Base-by-base conservation (phyloP, 2,329 filamentous ascomycete species). In the Alternaria longipes region DNA sequence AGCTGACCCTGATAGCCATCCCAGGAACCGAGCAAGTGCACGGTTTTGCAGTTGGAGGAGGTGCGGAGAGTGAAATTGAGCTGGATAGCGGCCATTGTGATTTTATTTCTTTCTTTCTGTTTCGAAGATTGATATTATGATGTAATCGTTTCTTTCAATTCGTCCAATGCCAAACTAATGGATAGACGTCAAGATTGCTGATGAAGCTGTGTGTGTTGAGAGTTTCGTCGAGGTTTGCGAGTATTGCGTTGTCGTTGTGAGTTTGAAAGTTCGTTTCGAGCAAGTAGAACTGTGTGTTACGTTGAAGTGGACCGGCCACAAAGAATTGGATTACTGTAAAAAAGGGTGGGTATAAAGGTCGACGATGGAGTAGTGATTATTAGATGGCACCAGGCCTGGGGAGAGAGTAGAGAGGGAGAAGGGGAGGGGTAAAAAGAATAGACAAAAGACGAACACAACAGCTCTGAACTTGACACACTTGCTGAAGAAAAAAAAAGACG, bases 11-110 rank as follows among this genome's bases (percentile, higher is more conserved):
- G 86, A 87, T 99, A 99, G 86, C 92, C 92, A 86, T 99, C 95
- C 94, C 94, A 99, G 71, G 94, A 98, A 77, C 94, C 94, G 83
- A 98, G 91, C 72, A 99, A 87, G 80, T 98, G 94, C 79, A 97
- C 94, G 77, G 94, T 94, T 89, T 97, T 97, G 87, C 96, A 93
- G 84, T 93, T 93, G 79, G 92, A 89, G 78, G 94, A 97, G 81
- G 96, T 96, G 85, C 94, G 93, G 81, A 98, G 92, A 81, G 91
- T 90, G 85, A 98, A 98, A 79, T 93, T 94, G 73, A 97, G 90
- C 84, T 97, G 94, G 83, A 95, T 89, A 80, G 93, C 86, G 82
- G 94, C 90, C 93, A 97, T 97, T 84, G 66, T 74, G 73, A 61
- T 60, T 55, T 68, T 62, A 28, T 68, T 60, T 61, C 55, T 63